These are phyloP conservation scores for Trypanosoma scelopori DNA, from an alignment of 208 protist species.

Conservation along the genomic window DNA sequence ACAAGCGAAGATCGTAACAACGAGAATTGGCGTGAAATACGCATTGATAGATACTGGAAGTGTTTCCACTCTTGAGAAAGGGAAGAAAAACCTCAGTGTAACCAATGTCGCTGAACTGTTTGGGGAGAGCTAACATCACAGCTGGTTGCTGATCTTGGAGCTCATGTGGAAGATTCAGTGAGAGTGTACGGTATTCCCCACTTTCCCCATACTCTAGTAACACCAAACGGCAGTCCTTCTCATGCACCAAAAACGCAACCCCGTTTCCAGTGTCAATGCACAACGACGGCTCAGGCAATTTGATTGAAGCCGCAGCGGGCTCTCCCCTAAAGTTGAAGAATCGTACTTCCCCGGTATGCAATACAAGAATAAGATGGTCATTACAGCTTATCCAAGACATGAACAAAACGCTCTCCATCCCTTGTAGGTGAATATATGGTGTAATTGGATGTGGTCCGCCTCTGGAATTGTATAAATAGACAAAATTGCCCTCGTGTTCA, in stretches of 20 bases:
- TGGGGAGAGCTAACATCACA: conserved; percentile 31
- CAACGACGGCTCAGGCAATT: conserved; percentile 34
- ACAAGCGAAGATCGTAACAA: conserved; percentile 47
- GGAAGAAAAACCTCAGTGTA: conserved; percentile 41
- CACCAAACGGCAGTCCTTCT: conserved; percentile 5
- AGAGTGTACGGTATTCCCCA: conserved; percentile 15
- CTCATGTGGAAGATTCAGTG: conserved; percentile 12
- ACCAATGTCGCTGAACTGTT: conserved; percentile 34
- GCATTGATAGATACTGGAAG: conserved; percentile 36
- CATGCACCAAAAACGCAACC: conserved; percentile 33
- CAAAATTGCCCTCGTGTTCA: conserved; percentile 28
- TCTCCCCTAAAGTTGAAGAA: conserved; percentile 64
- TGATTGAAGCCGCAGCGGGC: conserved; percentile 27
- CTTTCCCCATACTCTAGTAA: conserved; percentile 12
- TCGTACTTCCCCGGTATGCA: conserved; percentile 42
- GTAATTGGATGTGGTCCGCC: conserved; percentile 25
- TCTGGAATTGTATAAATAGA: conserved; percentile 33
- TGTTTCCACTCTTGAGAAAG: conserved; percentile 23
- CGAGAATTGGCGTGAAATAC: conserved; percentile 28
- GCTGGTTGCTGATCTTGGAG: conserved; percentile 16
- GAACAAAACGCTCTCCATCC: conserved; percentile 52
- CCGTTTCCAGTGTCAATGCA: conserved; percentile 46
- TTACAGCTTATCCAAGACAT: conserved; percentile 64
- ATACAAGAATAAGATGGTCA: conserved; percentile 71
- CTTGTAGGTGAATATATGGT: conserved; percentile 30